A percentile compares a stretch with the other conserved stretches of the same genome.
Evolutionary conservation across 2,329 filamentous ascomycete species (phyloP).

Genomic region (Neophaeococcomyces mojaviensis): DNA sequence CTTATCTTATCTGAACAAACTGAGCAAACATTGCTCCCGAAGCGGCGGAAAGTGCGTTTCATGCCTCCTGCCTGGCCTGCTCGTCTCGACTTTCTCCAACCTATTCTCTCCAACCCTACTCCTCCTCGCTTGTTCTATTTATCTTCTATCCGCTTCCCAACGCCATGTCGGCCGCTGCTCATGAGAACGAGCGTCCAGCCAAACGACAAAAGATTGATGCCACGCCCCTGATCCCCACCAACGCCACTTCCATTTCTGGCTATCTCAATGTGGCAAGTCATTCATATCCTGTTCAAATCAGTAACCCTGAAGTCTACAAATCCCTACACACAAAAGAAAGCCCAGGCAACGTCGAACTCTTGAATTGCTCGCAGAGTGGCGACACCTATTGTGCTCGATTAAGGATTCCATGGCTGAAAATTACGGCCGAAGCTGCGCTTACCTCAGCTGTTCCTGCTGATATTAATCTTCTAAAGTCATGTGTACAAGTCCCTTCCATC

Average conservation of each 20-base stretch:
- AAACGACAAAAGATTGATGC: slow-evolving; percentile 8
- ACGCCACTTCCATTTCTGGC: background rate
- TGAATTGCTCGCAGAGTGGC: background rate
- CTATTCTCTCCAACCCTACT: background rate
- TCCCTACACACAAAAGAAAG: background rate
- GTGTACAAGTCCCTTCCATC: background rate
- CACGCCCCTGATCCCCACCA: background rate
- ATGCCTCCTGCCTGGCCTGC: background rate
- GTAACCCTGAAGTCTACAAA: slow-evolving; percentile 1
- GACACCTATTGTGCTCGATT: background rate
- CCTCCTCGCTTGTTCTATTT: too few relatives aligned
- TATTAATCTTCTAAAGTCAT: background rate
- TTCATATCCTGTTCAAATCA: background rate
- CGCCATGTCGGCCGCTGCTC: background rate
- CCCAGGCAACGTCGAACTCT: background rate
- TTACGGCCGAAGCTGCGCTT: background rate
- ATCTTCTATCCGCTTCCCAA: background rate
- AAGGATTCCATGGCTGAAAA: background rate
- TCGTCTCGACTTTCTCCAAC: background rate
- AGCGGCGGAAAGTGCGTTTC: background rate
- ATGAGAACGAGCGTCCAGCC: slow-evolving; percentile 2
- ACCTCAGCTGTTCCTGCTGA: background rate
- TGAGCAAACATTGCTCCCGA: background rate
- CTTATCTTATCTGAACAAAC: background rate
- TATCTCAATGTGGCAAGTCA: slow-evolving; percentile 2